A percentile compares a stretch with the other conserved stretches of the same genome.
These are phyloP conservation scores for Alternaria angustiovoidea DNA, from an alignment of 2,329 filamentous ascomycete genomes.

Conservation along the genomic window DNA sequence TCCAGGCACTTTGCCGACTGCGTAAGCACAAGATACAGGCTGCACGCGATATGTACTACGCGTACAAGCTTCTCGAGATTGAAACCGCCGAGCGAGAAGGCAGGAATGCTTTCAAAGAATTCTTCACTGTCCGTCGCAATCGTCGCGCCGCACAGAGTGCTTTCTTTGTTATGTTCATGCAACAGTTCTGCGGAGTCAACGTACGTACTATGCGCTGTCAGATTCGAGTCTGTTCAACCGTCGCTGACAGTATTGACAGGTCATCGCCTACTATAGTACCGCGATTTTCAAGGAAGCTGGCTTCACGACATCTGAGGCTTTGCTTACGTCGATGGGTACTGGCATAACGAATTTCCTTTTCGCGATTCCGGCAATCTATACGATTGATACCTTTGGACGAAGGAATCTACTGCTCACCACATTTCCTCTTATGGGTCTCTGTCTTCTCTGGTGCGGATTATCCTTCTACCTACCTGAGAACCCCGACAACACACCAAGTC, in stretches of 20 bases:
- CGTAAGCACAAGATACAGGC: slow-evolving; percentile 62
- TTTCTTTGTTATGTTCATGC: slow-evolving; percentile 50
- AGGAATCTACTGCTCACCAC: slow-evolving; percentile 56
- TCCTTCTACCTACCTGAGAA: slow-evolving; percentile 37
- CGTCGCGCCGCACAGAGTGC: slow-evolving; percentile 44
- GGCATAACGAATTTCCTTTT: slow-evolving; percentile 57
- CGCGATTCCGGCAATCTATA: slow-evolving; percentile 54
- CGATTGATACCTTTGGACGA: slow-evolving; percentile 56
- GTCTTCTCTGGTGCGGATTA: slow-evolving; percentile 41
- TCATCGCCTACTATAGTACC: slow-evolving; percentile 40
- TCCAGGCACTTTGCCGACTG: slow-evolving; percentile 58
- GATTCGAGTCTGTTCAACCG: not conserved
- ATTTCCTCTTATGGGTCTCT: slow-evolving; percentile 58
- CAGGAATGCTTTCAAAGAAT: slow-evolving; percentile 43
- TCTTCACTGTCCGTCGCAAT: slow-evolving; percentile 45
- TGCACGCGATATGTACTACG: slow-evolving; percentile 65
- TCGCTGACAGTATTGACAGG: slow-evolving; percentile 3
- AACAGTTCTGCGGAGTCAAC: slow-evolving; percentile 46
- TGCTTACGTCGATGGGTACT: slow-evolving; percentile 54
- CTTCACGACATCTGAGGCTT: slow-evolving; percentile 47
- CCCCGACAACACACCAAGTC: slow-evolving; percentile 17
- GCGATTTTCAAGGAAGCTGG: slow-evolving; percentile 46
- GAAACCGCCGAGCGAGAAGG: slow-evolving; percentile 47
- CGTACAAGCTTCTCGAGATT: slow-evolving; percentile 46
- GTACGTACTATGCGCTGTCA: not conserved